Base-by-base conservation (phyloP, 129 eudicot species). In the Centella asiatica region DNA sequence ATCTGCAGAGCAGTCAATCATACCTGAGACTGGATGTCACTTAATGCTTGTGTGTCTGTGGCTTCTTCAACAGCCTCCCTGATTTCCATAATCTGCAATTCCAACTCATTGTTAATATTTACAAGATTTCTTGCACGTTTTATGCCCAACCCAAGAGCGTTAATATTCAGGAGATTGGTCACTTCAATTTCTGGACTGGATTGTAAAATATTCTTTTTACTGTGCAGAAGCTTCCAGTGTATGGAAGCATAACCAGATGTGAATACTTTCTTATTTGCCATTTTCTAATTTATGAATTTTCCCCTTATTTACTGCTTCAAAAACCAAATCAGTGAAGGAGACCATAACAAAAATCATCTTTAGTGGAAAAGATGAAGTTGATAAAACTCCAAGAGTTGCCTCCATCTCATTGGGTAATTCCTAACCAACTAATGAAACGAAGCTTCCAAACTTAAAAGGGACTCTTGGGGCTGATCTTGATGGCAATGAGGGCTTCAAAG, bases 41-140 rank as follows among this genome's bases (percentile, higher is more conserved):
- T 73, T 65, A 90, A 66, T 36, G 75, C 77, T 65, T 60, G 83
- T 42, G 78, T 47, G 57, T 79, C 83, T 8, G 62, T 44, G 18
- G 97, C 94, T 53, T 90, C 97, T 66, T 86, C 97, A 32, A 90
- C 95, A 44, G 87, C 86, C 80, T 86, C 97, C 77, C 97, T 83
- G 44, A 86, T 72, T 80, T 90, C 97, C 97, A 90, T 76, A 31
- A 90, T 80, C 97, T 90, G 81, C 76, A 73, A 48, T 23, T 40
- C 48, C 14, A 36, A 42, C 49, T 53, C 49, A 58, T 4, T 13
- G 44, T 47, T 29, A 63, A 50, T 44, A 26, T 53, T 33, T 31
- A 47, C 25, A 6, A 0, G 23, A 47, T 7, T 28, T 49, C 34
- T 29, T 23, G 66, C 52, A 49, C 39, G 25, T 45, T 29, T 32